Base-by-base conservation (phyloP, 495 filamentous ascomycete species). In the Penicillium waksmanii region DNA sequence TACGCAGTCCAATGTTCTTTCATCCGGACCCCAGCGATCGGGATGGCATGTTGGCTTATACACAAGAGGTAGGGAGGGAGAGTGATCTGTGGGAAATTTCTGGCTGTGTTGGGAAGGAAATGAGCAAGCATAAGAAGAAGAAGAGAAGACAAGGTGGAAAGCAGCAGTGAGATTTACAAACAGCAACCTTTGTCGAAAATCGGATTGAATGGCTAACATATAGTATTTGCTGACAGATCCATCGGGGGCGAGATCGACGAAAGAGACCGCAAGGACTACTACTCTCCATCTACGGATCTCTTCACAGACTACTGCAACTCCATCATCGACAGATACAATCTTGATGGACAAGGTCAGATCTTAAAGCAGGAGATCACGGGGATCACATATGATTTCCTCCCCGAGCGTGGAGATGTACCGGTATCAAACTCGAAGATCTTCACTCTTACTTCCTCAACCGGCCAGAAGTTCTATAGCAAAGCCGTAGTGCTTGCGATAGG, bases 1-100 rank as follows among this genome's bases (percentile, higher is more conserved):
- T 88, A 15, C 79, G 84, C 13, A 87, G 84, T 62, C 85, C 84
- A 15, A 87, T 88, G 85, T 87, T 88, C 63, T 87, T 87, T 61
- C 85, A 89, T 70, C 71, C 85, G 18, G 85, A 88, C 58, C 85
- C 85, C 0, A 76, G 82, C 2, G 85, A 89, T 67, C 79, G 85
- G 6, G 85, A 88, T 73, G 83, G 83, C 3, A 71, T 88, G 64
- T 61, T 88, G 38, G 82, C 80, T n/a, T 85, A 84, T 72, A 78
- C 83, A 1, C 80, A 82, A 53, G 75, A 80, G 56, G 73, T 74
- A 35, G 79, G 75, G 0, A 64, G 82, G 15, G 77, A 81, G 47
- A 62, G 66, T 6, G 83, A 87, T 58, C 60, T 86, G 12, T 77
- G 74, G 65, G 84, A 87, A 72, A 82, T 89, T 51, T 68, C 77